Conservation (phyloP, 2,329 filamentous ascomycete species). For the Botryotinia calthae region DNA sequence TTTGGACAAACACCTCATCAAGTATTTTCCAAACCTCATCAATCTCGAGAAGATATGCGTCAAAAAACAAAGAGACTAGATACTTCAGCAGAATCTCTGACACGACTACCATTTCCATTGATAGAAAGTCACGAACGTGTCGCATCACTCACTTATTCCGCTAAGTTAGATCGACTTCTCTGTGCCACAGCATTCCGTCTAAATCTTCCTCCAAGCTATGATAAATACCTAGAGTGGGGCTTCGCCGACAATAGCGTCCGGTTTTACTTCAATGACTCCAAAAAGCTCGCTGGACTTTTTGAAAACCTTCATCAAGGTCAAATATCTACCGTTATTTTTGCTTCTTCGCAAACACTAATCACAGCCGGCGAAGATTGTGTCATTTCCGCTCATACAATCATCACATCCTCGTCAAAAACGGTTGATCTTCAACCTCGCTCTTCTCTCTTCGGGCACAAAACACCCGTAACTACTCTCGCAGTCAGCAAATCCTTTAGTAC, state of each 20-base stretch:
- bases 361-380: constrained; percentile 93
- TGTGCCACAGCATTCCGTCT: constrained; percentile 81
- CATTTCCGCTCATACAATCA: constrained; percentile 76
- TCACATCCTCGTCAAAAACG: constrained; percentile 59
- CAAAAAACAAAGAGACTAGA: constrained; percentile 71
- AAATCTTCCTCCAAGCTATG: constrained; percentile 81
- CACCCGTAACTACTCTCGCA: constrained; percentile 76
- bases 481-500: constrained; percentile 86
- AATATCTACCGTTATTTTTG: constrained; percentile 78
- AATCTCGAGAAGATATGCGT: constrained; percentile 66
- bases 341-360: constrained; percentile 85
- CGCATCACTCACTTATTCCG: constrained; percentile 71
- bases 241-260: constrained; percentile 90
- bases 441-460: constrained; percentile 87
- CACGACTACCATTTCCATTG: constrained; percentile 74
- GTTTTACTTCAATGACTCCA: constrained; percentile 82
- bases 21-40: constrained; percentile 81
- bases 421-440: constrained; percentile 78
- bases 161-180: constrained; percentile 77
- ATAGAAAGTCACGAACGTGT: constrained; percentile 73
- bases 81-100: constrained; percentile 71
- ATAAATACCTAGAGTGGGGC: constrained; percentile 94
- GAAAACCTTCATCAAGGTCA: constrained; percentile 93
- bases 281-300: constrained; percentile 81
- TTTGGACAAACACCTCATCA: constrained; percentile 98